Percentiles rank a stretch among this genome's conserved stretches.
Conservation (phyloP, 228 moss, liverwort and hornwort genomes). For the Sphagnum fallax region DNA sequence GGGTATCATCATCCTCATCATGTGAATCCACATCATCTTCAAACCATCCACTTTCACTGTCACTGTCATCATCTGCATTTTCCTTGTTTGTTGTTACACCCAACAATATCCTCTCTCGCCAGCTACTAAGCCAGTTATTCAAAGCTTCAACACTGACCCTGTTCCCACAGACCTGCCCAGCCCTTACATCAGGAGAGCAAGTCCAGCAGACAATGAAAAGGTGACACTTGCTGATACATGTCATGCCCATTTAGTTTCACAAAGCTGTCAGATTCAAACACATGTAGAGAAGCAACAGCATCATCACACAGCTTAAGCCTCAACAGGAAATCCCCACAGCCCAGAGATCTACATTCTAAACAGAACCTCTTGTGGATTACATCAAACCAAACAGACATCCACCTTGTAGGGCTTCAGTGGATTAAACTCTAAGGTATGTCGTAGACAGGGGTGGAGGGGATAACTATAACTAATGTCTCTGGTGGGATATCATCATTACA, state of each 20-base stretch:
- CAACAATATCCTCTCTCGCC: constrained; percentile 62
- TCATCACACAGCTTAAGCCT: too few relatives aligned
- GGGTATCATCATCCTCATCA: constrained; percentile 42
- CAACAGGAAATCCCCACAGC: too few relatives aligned
- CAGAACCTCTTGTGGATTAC: too few relatives aligned
- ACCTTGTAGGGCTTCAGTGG: too few relatives aligned
- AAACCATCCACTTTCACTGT: constrained; percentile 36
- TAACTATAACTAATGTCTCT: too few relatives aligned
- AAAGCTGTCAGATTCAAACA: not conserved
- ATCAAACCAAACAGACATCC: too few relatives aligned
- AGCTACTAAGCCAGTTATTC: constrained; percentile 65
- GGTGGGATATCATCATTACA: too few relatives aligned
- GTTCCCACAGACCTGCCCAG: constrained; percentile 77
- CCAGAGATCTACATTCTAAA: too few relatives aligned
- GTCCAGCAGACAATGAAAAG: not conserved
- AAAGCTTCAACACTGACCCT: constrained; percentile 41
- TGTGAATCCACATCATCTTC: constrained; percentile 49
- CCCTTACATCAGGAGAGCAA: not conserved
- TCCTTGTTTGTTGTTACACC: constrained; percentile 20
- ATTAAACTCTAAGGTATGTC: too few relatives aligned
- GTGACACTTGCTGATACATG: not conserved
- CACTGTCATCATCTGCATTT: constrained; percentile 17
- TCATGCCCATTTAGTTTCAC: not conserved
- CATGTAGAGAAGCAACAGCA: not conserved
- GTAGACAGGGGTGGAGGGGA: too few relatives aligned